Conservation (phyloP, 202 grass and related monocot genomes). For the Schoenoplectus tabernaemontani region DNA sequence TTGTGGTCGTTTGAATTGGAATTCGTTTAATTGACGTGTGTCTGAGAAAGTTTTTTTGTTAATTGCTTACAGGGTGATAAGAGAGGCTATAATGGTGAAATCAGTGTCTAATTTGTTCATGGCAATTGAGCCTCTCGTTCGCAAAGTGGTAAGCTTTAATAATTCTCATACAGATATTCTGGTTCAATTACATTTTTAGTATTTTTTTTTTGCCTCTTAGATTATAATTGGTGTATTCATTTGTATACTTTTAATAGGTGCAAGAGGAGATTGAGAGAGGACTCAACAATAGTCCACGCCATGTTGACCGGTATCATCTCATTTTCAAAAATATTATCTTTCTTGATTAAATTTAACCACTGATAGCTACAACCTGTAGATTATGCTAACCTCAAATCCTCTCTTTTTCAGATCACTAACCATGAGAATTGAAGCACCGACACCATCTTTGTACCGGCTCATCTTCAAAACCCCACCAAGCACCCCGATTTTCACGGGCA, state of each 20-base stretch:
- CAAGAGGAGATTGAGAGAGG: slow-evolving; percentile 69
- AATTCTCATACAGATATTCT: background rate
- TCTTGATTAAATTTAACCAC: background rate
- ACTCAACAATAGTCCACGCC: slow-evolving; percentile 36
- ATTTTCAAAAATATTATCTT: background rate
- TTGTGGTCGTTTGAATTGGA: background rate
- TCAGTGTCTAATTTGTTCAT: slow-evolving; percentile 38
- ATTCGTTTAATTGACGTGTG: background rate
- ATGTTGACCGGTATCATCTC: slow-evolving; percentile 30
- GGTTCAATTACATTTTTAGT: background rate
- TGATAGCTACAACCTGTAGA: too few relatives aligned
- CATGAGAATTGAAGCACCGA: slow-evolving; percentile 3
- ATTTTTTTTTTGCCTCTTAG: background rate
- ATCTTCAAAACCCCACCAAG: slow-evolving; percentile 34
- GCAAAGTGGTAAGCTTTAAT: slow-evolving; percentile 47
- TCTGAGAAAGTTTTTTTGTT: too few relatives aligned
- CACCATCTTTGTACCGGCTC: slow-evolving; percentile 32
- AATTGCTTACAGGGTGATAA: slow-evolving; percentile 56
- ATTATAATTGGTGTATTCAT: background rate
- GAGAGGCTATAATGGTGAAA: slow-evolving; percentile 70
- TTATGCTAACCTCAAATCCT: background rate
- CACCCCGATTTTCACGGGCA: slow-evolving; percentile 62
- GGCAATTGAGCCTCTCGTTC: slow-evolving; percentile 55
- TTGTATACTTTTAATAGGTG: slow-evolving; percentile 36
- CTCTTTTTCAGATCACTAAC: slow-evolving; percentile 12